Evolutionary conservation across 2,329 filamentous ascomycete genomes (phyloP).

Genomic region (Colletotrichum sp.): DNA sequence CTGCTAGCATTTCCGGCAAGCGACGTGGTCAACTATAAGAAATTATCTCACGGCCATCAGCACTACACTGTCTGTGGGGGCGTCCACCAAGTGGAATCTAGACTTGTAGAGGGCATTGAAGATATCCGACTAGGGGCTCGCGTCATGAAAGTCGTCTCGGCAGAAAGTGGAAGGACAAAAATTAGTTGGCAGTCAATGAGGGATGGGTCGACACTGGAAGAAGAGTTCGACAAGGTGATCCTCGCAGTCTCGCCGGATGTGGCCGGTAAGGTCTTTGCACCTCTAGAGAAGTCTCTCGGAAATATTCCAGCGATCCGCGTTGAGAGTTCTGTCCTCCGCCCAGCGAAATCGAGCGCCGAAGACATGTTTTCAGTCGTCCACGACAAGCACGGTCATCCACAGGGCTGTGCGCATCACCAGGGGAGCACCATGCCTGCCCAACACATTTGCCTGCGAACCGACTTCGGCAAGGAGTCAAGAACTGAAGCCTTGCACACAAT

Average conservation of each 20-base stretch:
- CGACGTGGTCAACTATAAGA: constrained; percentile 57
- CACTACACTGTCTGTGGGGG: constrained; percentile 57
- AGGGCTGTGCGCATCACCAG: constrained; percentile 30
- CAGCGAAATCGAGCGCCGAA: background rate
- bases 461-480: constrained; percentile 29
- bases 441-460: constrained; percentile 38
- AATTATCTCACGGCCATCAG: constrained; percentile 46
- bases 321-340: constrained; percentile 47
- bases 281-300: constrained; percentile 38
- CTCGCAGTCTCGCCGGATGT: constrained; percentile 60
- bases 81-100: constrained; percentile 52
- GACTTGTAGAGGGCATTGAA: constrained; percentile 40
- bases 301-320: constrained; percentile 53
- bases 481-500: constrained; percentile 60
- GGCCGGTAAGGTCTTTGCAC: constrained; percentile 50
- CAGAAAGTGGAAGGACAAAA: constrained; percentile 14
- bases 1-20: constrained; percentile 56
- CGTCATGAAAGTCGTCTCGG: constrained; percentile 38
- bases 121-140: constrained; percentile 43
- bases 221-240: constrained; percentile 55
- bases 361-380: constrained; percentile 9
- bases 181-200: constrained; percentile 34
- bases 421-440: constrained; percentile 30
- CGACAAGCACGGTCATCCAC: background rate
- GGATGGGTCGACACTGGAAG: constrained; percentile 23